Evolutionary conservation across 192 early-diverging fungal genomes (phyloP).

Genomic region (Coemansia sp.): DNA sequence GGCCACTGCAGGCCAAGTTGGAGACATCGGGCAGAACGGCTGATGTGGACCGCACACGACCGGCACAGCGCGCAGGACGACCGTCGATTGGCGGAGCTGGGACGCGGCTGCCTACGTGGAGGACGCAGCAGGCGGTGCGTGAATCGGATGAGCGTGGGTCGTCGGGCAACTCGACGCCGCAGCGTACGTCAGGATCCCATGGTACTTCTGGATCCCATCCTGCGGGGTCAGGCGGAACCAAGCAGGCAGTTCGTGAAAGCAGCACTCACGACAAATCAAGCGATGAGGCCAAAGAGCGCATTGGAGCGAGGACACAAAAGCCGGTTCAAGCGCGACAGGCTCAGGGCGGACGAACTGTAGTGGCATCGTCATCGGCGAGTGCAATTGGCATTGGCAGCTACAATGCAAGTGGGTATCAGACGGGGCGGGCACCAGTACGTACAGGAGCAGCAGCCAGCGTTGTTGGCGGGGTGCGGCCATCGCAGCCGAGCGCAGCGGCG

Average conservation of each 20-base stretch:
- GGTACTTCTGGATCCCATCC: constrained; percentile 21
- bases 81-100: constrained; percentile 19
- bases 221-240: constrained; percentile 25
- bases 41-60: constrained; percentile 18
- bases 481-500: constrained; percentile 21
- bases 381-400: constrained; percentile 51
- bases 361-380: constrained; percentile 41
- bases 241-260: constrained; percentile 29
- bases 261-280: constrained; percentile 27
- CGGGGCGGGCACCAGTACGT: constrained; percentile 21
- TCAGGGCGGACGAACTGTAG: constrained; percentile 3
- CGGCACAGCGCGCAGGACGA: constrained; percentile 23
- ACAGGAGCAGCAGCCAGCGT: constrained; percentile 44
- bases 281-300: constrained; percentile 22
- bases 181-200: constrained; percentile 37
- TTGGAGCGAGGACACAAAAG: constrained; percentile 4
- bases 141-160: constrained; percentile 24
- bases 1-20: constrained; percentile 44
- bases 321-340: constrained; percentile 8
- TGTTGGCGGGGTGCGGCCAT: constrained; percentile 23
- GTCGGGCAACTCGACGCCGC: constrained; percentile 19
- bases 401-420: constrained; percentile 21
- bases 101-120: constrained; percentile 40
- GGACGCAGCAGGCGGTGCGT: constrained; percentile 46
- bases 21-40: constrained; percentile 28